Percentiles rank a stretch among this genome's conserved stretches.
Evolutionary conservation across 1,139 yeast species (phyloP).

Genomic region (Nematodospora anomalae): DNA sequence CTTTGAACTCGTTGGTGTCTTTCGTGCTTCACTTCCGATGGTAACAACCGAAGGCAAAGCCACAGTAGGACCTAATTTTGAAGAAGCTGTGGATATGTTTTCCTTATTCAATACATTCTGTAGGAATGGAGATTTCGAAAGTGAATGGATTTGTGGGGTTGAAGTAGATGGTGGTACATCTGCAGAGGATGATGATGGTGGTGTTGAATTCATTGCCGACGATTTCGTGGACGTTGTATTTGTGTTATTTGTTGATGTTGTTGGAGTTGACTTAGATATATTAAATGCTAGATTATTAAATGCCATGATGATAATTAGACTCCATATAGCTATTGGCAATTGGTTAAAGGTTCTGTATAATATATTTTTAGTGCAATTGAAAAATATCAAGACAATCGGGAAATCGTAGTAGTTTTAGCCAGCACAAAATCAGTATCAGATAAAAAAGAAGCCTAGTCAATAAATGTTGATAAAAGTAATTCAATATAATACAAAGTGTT

Average conservation of each 20-base stretch:
- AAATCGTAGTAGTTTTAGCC: neutral
- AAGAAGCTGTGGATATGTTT: slow-evolving; percentile 9
- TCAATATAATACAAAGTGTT: too few species aligned
- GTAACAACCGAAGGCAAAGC: slow-evolving; percentile 31
- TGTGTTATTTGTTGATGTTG: slow-evolving; percentile 44
- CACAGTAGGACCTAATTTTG: slow-evolving; percentile 17
- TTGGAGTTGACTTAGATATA: slow-evolving; percentile 43
- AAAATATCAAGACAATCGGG: too few species aligned
- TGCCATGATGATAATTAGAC: slow-evolving; percentile 27
- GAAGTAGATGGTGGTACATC: slow-evolving; percentile 6
- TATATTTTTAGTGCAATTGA: too few species aligned
- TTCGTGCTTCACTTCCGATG: slow-evolving; percentile 16
- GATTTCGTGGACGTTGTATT: slow-evolving; percentile 28
- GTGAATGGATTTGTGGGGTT: slow-evolving; percentile 12
- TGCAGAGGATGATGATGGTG: slow-evolving; percentile 1
- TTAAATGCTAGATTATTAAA: slow-evolving; percentile 39
- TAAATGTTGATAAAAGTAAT: too few species aligned
- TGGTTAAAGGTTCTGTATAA: too few species aligned
- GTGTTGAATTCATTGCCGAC: slow-evolving; percentile 7
- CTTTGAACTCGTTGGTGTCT: slow-evolving; percentile 14
- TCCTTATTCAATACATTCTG: slow-evolving; percentile 19
- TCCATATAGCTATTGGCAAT: too few species aligned
- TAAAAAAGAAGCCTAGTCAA: too few species aligned
- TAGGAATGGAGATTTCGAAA: slow-evolving; percentile 18
- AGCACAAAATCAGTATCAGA: neutral